phyloP scores from a whole-genome alignment of 1,139 yeast genomes.

The Pichia sp. region DNA sequence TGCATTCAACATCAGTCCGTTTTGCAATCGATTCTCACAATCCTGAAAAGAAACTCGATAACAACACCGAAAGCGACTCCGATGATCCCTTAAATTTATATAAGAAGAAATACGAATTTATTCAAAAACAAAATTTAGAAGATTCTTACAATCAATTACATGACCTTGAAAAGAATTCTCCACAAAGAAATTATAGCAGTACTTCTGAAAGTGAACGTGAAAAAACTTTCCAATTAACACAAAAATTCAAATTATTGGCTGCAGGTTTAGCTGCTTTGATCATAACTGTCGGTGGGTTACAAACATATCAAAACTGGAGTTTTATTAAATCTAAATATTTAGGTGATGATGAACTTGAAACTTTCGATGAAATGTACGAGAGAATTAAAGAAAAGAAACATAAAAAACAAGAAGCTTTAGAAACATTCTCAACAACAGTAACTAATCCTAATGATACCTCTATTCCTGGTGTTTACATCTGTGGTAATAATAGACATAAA shows the following conservation, averaged over 20 bases:
- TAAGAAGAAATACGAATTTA: constrained; percentile 14
- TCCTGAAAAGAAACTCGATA: not conserved
- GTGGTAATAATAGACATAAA: constrained; percentile 43
- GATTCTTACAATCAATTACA: constrained; percentile 9
- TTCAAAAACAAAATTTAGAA: constrained; percentile 14
- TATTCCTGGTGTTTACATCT: constrained; percentile 48
- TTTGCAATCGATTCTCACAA: not conserved
- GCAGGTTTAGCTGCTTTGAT: constrained; percentile 29
- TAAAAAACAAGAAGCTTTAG: constrained; percentile 17
- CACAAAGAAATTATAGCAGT: not conserved
- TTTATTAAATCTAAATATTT: constrained; percentile 33
- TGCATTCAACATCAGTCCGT: too few species aligned
- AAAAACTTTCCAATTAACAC: constrained; percentile 22
- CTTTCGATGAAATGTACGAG: constrained; percentile 27
- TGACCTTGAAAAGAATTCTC: not conserved
- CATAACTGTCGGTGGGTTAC: constrained; percentile 36
- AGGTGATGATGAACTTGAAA: constrained; percentile 31
- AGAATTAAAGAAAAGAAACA: constrained; percentile 23
- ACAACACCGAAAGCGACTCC: not conserved
- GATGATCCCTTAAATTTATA: constrained; percentile 5
- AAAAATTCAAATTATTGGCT: constrained; percentile 23
- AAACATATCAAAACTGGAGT: constrained; percentile 39
- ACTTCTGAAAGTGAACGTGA: constrained; percentile 8
- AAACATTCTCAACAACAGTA: constrained; percentile 18
- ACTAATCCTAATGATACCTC: constrained; percentile 31